Conservation (phyloP, 78 protist species). For the Speleostelium caveatum region DNA sequence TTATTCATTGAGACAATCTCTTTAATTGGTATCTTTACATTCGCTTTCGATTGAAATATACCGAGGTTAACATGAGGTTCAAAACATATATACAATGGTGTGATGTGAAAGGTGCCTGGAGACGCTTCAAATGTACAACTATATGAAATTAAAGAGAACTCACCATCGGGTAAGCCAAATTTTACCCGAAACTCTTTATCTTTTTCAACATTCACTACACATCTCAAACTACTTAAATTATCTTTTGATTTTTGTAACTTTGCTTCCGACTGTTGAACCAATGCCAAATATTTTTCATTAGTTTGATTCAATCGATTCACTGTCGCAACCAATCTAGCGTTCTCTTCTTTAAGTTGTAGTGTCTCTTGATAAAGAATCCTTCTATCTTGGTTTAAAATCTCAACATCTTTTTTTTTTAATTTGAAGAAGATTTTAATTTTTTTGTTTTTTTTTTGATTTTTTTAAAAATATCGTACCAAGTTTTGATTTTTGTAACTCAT, state of each 20-base stretch:
- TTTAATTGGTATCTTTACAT: neutral
- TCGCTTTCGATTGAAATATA: neutral
- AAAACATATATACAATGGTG: constrained; percentile 29
- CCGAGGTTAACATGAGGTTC: constrained; percentile 1
- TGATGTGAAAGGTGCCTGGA: constrained; percentile 9
- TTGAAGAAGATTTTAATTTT: too few relatives aligned
- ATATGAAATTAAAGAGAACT: constrained; percentile 20
- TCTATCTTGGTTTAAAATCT: constrained; percentile 42
- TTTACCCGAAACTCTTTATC: constrained; percentile 25
- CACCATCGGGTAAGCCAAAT: constrained; percentile 29
- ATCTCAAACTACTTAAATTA: constrained; percentile 4
- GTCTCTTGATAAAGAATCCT: constrained; percentile 1
- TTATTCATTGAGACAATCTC: constrained; percentile 33
- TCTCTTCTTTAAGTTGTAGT: constrained; percentile 22
- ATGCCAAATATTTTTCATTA: constrained; percentile 9
- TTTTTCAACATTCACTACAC: constrained; percentile 2
- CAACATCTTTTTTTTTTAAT: too few relatives aligned
- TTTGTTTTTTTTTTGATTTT: too few relatives aligned
- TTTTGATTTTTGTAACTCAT: neutral
- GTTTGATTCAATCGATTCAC: constrained; percentile 15
- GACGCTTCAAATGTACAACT: constrained; percentile 13
- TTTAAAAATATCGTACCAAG: too few relatives aligned
- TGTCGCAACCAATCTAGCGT: constrained; percentile 14
- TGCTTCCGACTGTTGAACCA: neutral
- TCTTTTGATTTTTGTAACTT: neutral